phyloP scores from a whole-genome alignment of 306 rosid species.

The Pueraria montana region DNA sequence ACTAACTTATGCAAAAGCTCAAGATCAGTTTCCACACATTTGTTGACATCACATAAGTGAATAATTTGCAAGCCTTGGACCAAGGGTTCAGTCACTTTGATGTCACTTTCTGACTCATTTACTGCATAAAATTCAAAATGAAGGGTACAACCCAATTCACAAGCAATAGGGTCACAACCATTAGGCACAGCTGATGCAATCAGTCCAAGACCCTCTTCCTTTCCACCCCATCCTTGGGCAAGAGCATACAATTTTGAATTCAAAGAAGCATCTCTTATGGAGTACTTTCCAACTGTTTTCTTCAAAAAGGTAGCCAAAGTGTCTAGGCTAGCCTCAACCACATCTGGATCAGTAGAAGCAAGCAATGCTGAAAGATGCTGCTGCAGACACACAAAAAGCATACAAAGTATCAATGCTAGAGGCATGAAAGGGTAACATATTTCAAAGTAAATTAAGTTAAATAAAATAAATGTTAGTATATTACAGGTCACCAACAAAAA shows the following conservation, averaged over 20 bases:
- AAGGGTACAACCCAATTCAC: slow-evolving; percentile 88
- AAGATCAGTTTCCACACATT: slow-evolving; percentile 77
- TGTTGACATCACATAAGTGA: slow-evolving; percentile 70
- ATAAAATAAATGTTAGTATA: neutral
- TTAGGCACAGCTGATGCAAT: slow-evolving; percentile 77
- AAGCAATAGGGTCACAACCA: slow-evolving; percentile 71
- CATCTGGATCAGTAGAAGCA: slow-evolving; percentile 95
- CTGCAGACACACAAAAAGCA: slow-evolving; percentile 69
- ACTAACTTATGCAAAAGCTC: slow-evolving; percentile 84
- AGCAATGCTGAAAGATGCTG: slow-evolving; percentile 97
- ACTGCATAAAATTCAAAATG: slow-evolving; percentile 95
- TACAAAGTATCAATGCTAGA: slow-evolving; percentile 28
- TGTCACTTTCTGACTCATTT: slow-evolving; percentile 64
- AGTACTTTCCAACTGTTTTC: slow-evolving; percentile 90
- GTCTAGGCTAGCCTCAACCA: slow-evolving; percentile 93
- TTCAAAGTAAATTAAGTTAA: slow-evolving; percentile 5
- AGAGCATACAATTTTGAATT: slow-evolving; percentile 89
- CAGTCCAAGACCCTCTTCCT: slow-evolving; percentile 99
- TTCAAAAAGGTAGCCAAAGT: slow-evolving; percentile 91
- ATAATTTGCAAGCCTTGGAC: slow-evolving; percentile 83
- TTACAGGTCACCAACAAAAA: slow-evolving; percentile 20
- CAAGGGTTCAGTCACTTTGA: slow-evolving; percentile 51
- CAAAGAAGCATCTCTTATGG: slow-evolving; percentile 81
- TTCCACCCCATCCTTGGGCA: slow-evolving; percentile 99
- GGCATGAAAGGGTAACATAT: slow-evolving; percentile 11